Evolutionary conservation across 2,329 filamentous ascomycete genomes (phyloP), one percentile per base, ranked within the genome.

Genomic region (Pseudonectria foliicola): DNA sequence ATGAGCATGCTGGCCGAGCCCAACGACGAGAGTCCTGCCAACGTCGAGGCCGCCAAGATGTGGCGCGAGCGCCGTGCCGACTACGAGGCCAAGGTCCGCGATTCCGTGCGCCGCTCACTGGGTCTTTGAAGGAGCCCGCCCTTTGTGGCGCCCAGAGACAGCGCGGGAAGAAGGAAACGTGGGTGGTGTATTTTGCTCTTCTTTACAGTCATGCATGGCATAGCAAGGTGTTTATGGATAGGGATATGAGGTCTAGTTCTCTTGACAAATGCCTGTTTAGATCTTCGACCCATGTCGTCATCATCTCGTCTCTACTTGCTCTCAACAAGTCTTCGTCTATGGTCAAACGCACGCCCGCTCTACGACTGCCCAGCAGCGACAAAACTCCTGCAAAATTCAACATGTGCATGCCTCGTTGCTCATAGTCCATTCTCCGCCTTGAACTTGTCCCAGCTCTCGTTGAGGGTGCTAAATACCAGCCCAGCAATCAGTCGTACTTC

Each of bases 1-100:
- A 96, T 96, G 83, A 95, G 87, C 63, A 96, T 96, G 89, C 76
- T 96, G 29, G 89, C 89, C 1, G 89, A 95, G 65, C 81, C 90
- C 40, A 96, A 96, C 62, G 90, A 96, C 57, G 90, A 96, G 72
- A 92, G 84, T 46, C 90, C 90, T 0, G 90, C 90, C 38, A 96
- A 96, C 56, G 85, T 96, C 27, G 90, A 96, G 66, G 90, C 90
- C 1, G 90, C 89, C 39, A 87, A 92, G 68, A 86, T 95, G 83
- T 96, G 90, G 89, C 75, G 90, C 43, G 89, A 95, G 53, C 71
- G 81, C 43, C 75, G 88, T 46, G 56, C 66, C 13, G 85, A 93
- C 58, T 98, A 95, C 64, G 89, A 95, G 66, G 74, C 76, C 56
- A 81, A 80, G 61, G 92, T 98, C 25, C 74, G 84, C 52, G 82